Evolutionary conservation across 2,329 filamentous ascomycete genomes (phyloP), one percentile per base, ranked within the genome.

Genomic region (Colletotrichum sp.): DNA sequence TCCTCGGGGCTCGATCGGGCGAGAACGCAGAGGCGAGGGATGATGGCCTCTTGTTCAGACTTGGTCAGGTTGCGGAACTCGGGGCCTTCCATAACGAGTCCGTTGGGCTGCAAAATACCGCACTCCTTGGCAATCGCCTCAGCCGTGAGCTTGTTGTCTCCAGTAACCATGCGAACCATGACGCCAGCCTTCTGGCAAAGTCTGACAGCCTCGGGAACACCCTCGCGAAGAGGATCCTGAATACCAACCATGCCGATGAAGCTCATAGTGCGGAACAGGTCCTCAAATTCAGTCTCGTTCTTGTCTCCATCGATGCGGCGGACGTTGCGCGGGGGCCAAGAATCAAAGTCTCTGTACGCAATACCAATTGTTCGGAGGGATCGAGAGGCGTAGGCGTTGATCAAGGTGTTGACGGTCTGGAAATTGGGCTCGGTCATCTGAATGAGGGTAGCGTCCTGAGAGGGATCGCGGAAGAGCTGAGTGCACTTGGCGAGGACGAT

Each of bases 311-410:
- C 89, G n/a, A 83, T 83, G 6, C 86, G 87, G 65, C 87, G 91
- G 18, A 89, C 90, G 64, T 90, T 89, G 76, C 88, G 90, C 6
- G 95, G 95, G 36, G 96, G 96, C 96, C 96, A 98, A 69, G 91
- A 90, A 28, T 94, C 91, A 78, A 97, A 98, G 79, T 98, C 96
- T 71, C 93, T 93, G 85, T 95, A 97, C 69, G 95, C 89, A 77
- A 98, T 90, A 58, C 93, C 95, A 79, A 98, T 97, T 2, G 96
- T 97, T 77, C 96, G 92, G 36, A 98, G 89, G 9, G 95, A 97
- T 22, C 93, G 90, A 30, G 91, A 92, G 12, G 96, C 96, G 82
- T 98, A 98, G 62, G 89, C 90, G 77, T 93, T 91, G 79, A 98
- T 97, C 64, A 95, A 88, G 27, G 88, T 86, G 78, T 91, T 90